Evolutionary conservation across 1,139 yeast genomes (phyloP).

Genomic region (Suhomyces terraborum): DNA sequence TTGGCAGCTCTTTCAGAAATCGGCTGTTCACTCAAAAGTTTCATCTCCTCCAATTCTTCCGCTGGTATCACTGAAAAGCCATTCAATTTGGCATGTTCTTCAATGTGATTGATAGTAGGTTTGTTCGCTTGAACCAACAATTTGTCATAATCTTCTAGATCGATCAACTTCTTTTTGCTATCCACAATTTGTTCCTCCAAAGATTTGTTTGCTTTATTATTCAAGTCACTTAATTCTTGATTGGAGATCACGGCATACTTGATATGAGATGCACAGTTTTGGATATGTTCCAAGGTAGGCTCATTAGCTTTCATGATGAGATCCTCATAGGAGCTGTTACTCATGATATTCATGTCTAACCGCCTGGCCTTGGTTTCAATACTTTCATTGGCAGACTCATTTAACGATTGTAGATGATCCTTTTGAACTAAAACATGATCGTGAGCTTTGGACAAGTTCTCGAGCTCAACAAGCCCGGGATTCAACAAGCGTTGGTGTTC

Average conservation of each 20-base stretch:
- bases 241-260: conserved; percentile 21
- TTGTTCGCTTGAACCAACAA: conserved; percentile 38
- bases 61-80: conserved; percentile 32
- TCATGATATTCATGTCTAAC: conserved; percentile 15
- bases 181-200: conserved; percentile 30
- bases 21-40: conserved; percentile 13
- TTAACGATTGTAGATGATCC: conserved; percentile 17
- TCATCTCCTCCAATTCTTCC: conserved; percentile 28
- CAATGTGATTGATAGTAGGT: conserved; percentile 38
- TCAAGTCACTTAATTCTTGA: conserved; percentile 15
- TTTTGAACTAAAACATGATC: conserved; percentile 23
- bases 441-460: conserved; percentile 20
- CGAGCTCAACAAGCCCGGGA: conserved; percentile 15
- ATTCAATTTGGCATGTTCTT: conserved; percentile 28
- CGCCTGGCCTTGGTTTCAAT: conserved; percentile 20
- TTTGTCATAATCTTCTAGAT: conserved; percentile 32
- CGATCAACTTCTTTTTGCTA: conserved; percentile 27
- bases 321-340: conserved; percentile 10
- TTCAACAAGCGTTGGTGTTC: conserved; percentile 20
- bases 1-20: conserved; percentile 17
- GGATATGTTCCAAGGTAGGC: conserved; percentile 14
- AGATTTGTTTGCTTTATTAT: conserved; percentile 15
- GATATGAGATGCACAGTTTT: conserved; percentile 1
- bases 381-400: conserved; percentile 18
- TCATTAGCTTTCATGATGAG: conserved; percentile 8